phyloP scores from a whole-genome alignment of 352 stramenopile genomes.

The Phytophthora palmivora region DNA sequence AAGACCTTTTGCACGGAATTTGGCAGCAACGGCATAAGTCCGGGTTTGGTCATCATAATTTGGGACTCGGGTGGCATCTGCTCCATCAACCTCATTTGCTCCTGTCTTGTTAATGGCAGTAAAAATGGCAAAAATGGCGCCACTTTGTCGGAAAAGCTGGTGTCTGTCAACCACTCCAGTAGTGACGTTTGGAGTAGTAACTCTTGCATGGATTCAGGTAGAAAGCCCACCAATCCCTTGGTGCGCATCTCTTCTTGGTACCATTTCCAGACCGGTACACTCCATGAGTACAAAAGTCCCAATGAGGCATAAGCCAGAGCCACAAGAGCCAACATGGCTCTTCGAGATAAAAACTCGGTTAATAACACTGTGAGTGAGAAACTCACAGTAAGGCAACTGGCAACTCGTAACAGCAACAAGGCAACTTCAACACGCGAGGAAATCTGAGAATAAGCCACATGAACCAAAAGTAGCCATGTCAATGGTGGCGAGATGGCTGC shows the following conservation, averaged over 20 bases:
- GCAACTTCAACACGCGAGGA: slow-evolving; percentile 55
- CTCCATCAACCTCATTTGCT: slow-evolving; percentile 77
- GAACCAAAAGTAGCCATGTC: slow-evolving; percentile 70
- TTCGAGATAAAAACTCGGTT: slow-evolving; percentile 76
- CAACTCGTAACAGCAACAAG: slow-evolving; percentile 63
- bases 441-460: slow-evolving; percentile 68
- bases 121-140: slow-evolving; percentile 80
- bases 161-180: slow-evolving; percentile 86
- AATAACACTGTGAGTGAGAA: slow-evolving; percentile 78
- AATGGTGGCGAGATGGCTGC: slow-evolving; percentile 66
- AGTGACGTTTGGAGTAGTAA: slow-evolving; percentile 78
- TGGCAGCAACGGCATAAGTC: slow-evolving; percentile 71
- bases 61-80: slow-evolving; percentile 74
- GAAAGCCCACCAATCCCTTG: slow-evolving; percentile 67
- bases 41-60: slow-evolving; percentile 74
- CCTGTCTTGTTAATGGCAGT: slow-evolving; percentile 64
- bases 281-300: slow-evolving; percentile 83
- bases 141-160: slow-evolving; percentile 73
- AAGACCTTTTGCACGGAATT: slow-evolving; percentile 62
- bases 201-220: slow-evolving; percentile 64
- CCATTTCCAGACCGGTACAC: slow-evolving; percentile 79
- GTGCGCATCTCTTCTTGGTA: slow-evolving; percentile 64
- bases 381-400: slow-evolving; percentile 71
- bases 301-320: slow-evolving; percentile 68
- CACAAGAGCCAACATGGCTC: slow-evolving; percentile 76